Evolutionary conservation across 495 filamentous ascomycete genomes (phyloP).

Genomic region (Penicillium roqueforti): DNA sequence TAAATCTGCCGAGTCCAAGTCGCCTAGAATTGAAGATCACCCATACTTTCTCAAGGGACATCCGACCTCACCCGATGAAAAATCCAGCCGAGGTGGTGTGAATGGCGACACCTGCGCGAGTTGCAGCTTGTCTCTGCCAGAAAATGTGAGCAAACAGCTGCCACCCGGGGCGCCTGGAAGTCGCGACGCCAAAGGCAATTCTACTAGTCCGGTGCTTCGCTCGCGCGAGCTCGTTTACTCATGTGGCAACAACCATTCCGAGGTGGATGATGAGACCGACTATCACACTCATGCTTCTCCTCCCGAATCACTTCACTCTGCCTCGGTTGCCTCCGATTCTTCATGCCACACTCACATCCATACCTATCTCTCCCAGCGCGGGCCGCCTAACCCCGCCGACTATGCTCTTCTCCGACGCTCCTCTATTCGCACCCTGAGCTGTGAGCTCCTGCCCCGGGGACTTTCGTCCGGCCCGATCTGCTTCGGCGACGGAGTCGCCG

Average conservation of each 20-base stretch:
- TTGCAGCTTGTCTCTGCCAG: constrained; percentile 53
- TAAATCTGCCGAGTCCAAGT: constrained; percentile 15
- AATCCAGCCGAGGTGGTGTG: constrained; percentile 30
- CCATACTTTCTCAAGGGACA: constrained; percentile 40
- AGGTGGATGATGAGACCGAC: constrained; percentile 38
- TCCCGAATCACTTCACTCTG: constrained; percentile 43
- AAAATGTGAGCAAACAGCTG: constrained; percentile 50
- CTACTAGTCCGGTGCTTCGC: constrained; percentile 56
- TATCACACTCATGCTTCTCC: constrained; percentile 38
- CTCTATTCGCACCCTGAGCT: constrained; percentile 79
- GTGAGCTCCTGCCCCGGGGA: constrained; percentile 76
- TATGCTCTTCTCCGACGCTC: constrained; percentile 82
- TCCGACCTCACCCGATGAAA: constrained; percentile 33
- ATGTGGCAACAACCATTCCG: constrained; percentile 39
- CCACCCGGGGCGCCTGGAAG: constrained; percentile 50
- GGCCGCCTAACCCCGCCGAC: constrained; percentile 67
- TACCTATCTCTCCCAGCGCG: constrained; percentile 81
- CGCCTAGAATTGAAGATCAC: constrained; percentile 43
- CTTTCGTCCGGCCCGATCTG: constrained; percentile 74
- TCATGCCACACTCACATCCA: constrained; percentile 72
- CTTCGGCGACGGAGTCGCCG: constrained; percentile 76
- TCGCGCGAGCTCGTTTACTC: constrained; percentile 48
- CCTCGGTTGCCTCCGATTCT: constrained; percentile 43
- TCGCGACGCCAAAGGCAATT: constrained; percentile 47
- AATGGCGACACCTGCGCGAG: constrained; percentile 55